phyloP scores from a whole-genome alignment of 768 basidiomycete species.

The Fibroporia radiculosa region DNA sequence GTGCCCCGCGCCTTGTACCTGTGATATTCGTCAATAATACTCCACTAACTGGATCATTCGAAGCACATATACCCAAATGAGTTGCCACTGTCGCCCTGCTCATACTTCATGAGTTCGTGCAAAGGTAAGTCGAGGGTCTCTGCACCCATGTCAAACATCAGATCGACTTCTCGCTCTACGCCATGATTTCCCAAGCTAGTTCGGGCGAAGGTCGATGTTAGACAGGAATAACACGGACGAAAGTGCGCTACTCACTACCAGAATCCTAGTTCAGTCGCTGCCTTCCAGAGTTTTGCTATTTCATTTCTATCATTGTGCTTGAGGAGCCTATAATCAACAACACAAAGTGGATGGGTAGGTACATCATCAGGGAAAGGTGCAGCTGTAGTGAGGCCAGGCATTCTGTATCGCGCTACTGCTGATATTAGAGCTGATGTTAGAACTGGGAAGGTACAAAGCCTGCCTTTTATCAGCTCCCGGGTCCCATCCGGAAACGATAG shows the following conservation, averaged over 20 bases:
- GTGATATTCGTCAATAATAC: slow-evolving; percentile 1
- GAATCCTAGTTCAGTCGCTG: slow-evolving; percentile 52
- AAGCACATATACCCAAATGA: slow-evolving; percentile 29
- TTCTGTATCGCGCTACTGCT: slow-evolving; percentile 13
- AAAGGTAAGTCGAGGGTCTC: slow-evolving; percentile 46
- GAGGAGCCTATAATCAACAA: slow-evolving; percentile 48
- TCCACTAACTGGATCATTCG: not conserved
- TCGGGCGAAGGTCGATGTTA: not conserved
- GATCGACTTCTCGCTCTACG: slow-evolving; percentile 35
- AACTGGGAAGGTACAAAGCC: not conserved
- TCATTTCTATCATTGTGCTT: slow-evolving; percentile 33
- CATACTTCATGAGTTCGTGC: slow-evolving; percentile 51
- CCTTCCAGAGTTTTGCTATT: slow-evolving; percentile 45
- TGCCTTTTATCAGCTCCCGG: slow-evolving; percentile 2
- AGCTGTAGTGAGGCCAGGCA: slow-evolving; percentile 20
- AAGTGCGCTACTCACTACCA: slow-evolving; percentile 51
- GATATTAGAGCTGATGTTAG: not conserved
- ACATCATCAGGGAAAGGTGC: slow-evolving; percentile 44
- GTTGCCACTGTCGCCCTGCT: slow-evolving; percentile 42
- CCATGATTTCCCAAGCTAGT: slow-evolving; percentile 50
- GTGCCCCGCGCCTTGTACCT: slow-evolving; percentile 58
- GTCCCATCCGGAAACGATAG: not conserved
- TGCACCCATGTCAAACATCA: slow-evolving; percentile 49
- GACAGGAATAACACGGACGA: not conserved
- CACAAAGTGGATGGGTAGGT: slow-evolving; percentile 45